These are phyloP conservation scores for Diutina neorugosa DNA, from an alignment of 1,139 yeast genomes.

Conservation along the genomic window DNA sequence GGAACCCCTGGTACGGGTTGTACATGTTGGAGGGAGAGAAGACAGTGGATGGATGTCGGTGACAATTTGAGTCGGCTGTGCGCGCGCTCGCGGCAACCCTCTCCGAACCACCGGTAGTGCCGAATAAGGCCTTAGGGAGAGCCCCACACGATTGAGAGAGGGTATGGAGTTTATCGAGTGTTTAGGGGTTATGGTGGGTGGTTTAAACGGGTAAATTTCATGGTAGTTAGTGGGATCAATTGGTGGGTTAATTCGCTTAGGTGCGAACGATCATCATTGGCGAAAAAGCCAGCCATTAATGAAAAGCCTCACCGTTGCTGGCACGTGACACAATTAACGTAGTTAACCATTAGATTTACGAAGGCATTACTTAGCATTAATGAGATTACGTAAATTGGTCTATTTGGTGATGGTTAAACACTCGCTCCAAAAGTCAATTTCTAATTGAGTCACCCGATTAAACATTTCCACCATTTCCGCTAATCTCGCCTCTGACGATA, in stretches of 20 bases:
- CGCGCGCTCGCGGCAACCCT: background rate
- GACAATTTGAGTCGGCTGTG: background rate
- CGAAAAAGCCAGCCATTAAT: too few relatives aligned
- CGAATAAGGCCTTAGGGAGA: too few relatives aligned
- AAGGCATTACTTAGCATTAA: background rate
- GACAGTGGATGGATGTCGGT: background rate
- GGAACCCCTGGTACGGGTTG: conserved; percentile 26
- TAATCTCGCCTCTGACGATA: conserved; percentile 25
- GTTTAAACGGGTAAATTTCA: too few relatives aligned
- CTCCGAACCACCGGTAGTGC: too few relatives aligned
- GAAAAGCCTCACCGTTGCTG: background rate
- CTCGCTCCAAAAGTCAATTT: conserved; percentile 55
- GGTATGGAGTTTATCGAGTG: background rate
- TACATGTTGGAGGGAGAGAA: conserved; percentile 19
- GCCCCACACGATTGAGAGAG: background rate
- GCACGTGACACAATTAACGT: background rate
- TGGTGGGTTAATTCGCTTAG: too few relatives aligned
- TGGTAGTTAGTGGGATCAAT: too few relatives aligned
- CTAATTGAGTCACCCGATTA: conserved; percentile 45
- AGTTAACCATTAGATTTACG: too few relatives aligned
- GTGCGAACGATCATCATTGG: too few relatives aligned
- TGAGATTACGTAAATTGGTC: background rate
- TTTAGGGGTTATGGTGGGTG: too few relatives aligned
- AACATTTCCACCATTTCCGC: conserved; percentile 46
- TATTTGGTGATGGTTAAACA: conserved; percentile 11